These are phyloP conservation scores for Elsinoe batatas DNA, from an alignment of 2,329 filamentous ascomycete genomes.

Conservation along the genomic window DNA sequence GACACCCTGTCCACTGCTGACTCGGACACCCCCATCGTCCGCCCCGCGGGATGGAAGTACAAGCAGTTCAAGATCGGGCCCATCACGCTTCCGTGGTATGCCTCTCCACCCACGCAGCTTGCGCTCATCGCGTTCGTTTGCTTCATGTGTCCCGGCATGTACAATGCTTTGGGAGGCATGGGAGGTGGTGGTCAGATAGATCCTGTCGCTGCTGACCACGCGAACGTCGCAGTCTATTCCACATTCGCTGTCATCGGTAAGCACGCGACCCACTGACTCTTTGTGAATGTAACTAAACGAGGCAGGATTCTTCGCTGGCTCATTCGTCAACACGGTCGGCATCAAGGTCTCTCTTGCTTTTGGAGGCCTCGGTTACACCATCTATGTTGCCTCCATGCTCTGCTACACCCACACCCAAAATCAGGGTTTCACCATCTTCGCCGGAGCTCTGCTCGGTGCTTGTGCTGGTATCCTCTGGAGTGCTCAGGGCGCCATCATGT, in stretches of 20 bases:
- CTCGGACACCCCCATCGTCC: slow-evolving; percentile 19
- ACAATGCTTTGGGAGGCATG: slow-evolving; percentile 43
- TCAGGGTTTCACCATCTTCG: slow-evolving; percentile 63
- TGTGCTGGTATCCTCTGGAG: slow-evolving; percentile 76
- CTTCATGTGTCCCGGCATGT: slow-evolving; percentile 46
- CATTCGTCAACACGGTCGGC: slow-evolving; percentile 66
- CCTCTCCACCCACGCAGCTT: slow-evolving; percentile 40
- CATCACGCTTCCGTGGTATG: slow-evolving; percentile 38
- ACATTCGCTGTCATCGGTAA: slow-evolving; percentile 53
- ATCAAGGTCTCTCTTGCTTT: slow-evolving; percentile 58
- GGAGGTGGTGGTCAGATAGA: slow-evolving; percentile 41
- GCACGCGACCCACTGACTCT: background rate
- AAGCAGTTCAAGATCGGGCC: slow-evolving; percentile 32
- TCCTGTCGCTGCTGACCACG: slow-evolving; percentile 47
- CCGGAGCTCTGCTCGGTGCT: slow-evolving; percentile 64
- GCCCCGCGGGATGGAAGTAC: slow-evolving; percentile 41
- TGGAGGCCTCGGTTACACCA: slow-evolving; percentile 65
- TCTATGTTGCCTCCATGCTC: slow-evolving; percentile 63
- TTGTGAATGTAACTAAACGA: background rate
- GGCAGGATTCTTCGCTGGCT: slow-evolving; percentile 51
- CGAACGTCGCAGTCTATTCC: slow-evolving; percentile 61
- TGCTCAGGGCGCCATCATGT: slow-evolving; percentile 78
- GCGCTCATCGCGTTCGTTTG: slow-evolving; percentile 43
- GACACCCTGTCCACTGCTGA: background rate
- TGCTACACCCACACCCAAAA: slow-evolving; percentile 59